phyloP scores from a whole-genome alignment of 2,329 filamentous ascomycete species.

The Xylaria sp. region DNA sequence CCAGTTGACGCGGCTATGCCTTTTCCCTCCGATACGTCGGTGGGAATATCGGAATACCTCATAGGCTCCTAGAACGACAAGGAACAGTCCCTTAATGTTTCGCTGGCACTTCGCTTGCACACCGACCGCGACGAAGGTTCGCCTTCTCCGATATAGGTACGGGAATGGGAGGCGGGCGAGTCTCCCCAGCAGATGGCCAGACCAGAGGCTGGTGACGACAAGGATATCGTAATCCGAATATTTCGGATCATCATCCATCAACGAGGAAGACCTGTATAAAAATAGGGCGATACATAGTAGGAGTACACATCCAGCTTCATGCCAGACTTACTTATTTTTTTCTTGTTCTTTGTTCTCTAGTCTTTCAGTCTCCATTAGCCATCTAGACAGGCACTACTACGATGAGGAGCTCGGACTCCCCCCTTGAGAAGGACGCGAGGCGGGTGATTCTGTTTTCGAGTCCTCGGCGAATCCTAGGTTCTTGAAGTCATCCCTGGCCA shows the following conservation, averaged over 20 bases:
- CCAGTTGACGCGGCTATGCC: not conserved
- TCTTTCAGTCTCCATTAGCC: constrained; percentile 7
- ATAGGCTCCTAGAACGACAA: not conserved
- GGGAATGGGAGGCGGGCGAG: not conserved
- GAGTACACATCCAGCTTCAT: constrained; percentile 4
- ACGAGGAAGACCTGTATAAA: not conserved
- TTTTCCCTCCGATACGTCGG: not conserved
- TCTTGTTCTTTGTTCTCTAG: not conserved
- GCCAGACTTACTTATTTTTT: constrained; percentile 19
- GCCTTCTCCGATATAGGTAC: not conserved
- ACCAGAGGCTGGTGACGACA: not conserved
- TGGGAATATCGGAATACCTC: not conserved
- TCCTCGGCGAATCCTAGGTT: constrained; percentile 71
- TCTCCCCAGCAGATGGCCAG: not conserved
- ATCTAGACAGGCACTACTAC: constrained; percentile 5
- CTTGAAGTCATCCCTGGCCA: constrained; percentile 92
- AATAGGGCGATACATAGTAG: not conserved
- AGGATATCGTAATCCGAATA: not conserved
- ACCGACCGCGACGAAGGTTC: not conserved
- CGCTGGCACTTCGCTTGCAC: not conserved
- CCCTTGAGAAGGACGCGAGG: constrained; percentile 22
- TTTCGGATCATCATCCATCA: not conserved
- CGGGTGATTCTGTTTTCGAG: constrained; percentile 24
- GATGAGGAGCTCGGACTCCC: constrained; percentile 29
- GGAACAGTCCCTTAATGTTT: not conserved